phyloP scores from a whole-genome alignment of 768 basidiomycete species.

The Lactifluus hygrophoroides region DNA sequence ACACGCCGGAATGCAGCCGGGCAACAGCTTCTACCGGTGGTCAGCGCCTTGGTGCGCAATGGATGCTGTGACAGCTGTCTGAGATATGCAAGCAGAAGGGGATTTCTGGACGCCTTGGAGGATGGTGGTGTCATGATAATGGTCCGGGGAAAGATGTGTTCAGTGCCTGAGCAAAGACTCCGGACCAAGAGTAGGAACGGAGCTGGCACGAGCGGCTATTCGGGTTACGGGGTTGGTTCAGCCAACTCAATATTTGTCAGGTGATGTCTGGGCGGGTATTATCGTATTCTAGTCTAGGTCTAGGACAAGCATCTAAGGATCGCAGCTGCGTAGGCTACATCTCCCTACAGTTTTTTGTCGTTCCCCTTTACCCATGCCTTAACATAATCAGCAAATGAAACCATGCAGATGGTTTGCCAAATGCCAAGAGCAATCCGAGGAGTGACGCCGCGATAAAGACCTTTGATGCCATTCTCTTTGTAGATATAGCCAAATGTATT shows the following conservation, averaged over 20 bases:
- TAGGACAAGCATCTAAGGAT: background rate
- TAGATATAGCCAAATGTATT: conserved; percentile 94
- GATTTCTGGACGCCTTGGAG: conserved; percentile 25
- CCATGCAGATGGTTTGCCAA: conserved; percentile 99
- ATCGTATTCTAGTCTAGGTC: conserved; percentile 5
- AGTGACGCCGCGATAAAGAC: conserved; percentile 94
- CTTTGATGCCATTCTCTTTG: conserved; percentile 92
- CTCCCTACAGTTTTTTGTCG: conserved; percentile 1
- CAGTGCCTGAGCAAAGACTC: background rate
- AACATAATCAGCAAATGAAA: conserved; percentile 94
- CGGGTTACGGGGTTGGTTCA: too few species aligned
- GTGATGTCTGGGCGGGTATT: background rate
- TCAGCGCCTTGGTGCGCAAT: conserved; percentile 72
- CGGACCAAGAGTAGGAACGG: background rate
- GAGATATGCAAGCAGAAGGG: conserved; percentile 64
- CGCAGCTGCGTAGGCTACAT: background rate
- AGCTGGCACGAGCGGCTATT: background rate
- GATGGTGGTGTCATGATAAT: conserved; percentile 20
- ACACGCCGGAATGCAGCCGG: background rate
- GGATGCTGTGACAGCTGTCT: conserved; percentile 58
- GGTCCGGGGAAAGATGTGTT: background rate
- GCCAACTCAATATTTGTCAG: background rate
- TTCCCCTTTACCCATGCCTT: conserved; percentile 63
- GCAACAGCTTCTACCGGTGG: conserved; percentile 42
- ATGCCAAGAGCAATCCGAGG: conserved; percentile 94